Conservation (phyloP, 495 filamentous ascomycete genomes). For the Neurospora sp. region DNA sequence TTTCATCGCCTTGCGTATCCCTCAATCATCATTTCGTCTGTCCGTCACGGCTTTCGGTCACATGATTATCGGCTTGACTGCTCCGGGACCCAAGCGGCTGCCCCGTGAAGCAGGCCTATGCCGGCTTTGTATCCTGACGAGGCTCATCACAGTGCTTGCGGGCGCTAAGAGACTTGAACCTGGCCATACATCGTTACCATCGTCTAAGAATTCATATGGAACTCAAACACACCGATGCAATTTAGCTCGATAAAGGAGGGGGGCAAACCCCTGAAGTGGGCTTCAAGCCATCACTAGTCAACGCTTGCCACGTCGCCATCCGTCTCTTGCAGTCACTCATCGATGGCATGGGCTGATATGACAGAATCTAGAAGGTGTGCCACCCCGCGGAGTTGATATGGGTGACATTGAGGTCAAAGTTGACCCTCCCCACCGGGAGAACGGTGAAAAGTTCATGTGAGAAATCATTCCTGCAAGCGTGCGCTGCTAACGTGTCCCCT, state of each 20-base stretch:
- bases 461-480: conserved; percentile 16
- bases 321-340: not conserved
- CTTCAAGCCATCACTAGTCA: conserved; percentile 15
- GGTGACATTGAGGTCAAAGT: not conserved
- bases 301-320: conserved; percentile 19
- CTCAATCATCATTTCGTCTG: not conserved
- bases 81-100: not conserved
- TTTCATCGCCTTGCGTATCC: not conserved
- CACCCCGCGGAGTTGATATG: not conserved
- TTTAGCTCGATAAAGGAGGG: conserved; percentile 5
- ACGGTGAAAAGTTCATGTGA: conserved; percentile 23
- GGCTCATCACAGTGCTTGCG: not conserved
- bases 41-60: not conserved
- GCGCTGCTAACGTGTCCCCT: conserved; percentile 1
- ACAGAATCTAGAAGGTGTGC: not conserved
- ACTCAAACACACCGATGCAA: conserved; percentile 7
- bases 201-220: not conserved
- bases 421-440: not conserved
- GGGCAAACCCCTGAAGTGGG: conserved; percentile 4
- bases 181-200: not conserved
- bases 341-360: not conserved
- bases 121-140: not conserved
- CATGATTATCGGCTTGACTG: not conserved
- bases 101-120: not conserved
- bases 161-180: not conserved